Evolutionary conservation across 306 rosid species (phyloP), one percentile per base, ranked within the genome.

Genomic region (Prunus mongolica): DNA sequence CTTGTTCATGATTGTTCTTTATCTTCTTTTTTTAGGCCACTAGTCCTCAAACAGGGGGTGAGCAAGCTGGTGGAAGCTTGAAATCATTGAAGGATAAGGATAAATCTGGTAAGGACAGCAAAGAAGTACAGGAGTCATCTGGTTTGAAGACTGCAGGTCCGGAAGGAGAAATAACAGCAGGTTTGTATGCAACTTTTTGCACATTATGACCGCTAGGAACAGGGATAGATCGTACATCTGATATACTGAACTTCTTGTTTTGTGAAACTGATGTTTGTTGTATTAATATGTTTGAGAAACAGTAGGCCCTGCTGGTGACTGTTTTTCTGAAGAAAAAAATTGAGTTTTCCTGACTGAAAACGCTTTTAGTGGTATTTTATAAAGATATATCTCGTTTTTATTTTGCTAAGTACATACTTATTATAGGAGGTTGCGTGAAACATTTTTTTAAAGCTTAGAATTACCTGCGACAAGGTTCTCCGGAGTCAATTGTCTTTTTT

Each of bases 91-190:
- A 92, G 90, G 99, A 95, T 27, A 95, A 92, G 90, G 99, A 95
- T 24, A 95, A 92, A 85, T 85, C 93, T 30, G 86, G 89, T 51
- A 96, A 88, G 87, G 81, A 88, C 67, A 93, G 89, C 69, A 95
- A 95, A 81, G 99, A 92, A 73, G 93, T 81, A 61, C 87, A 83
- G 69, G 98, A 92, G 69, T 73, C 87, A 78, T 89, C 99, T 18
- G 97, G 97, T 83, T 87, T 95, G 84, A 92, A 92, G 87, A 89
- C 87, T 4, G 99, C 99, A 38, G 99, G 97, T 74, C 87, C 93
- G 56, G 99, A 95, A 82, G 99, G 99, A 76, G 99, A 95, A 88
- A 92, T 95, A 63, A 88, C 99, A 58, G 99, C 99, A 86, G 99
- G 99, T 92, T 72, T 87, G 85, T 83, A 44, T 24, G 60, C 65